Conservation (phyloP, 164 flowering plant genomes). For the Pachysandra terminalis region DNA sequence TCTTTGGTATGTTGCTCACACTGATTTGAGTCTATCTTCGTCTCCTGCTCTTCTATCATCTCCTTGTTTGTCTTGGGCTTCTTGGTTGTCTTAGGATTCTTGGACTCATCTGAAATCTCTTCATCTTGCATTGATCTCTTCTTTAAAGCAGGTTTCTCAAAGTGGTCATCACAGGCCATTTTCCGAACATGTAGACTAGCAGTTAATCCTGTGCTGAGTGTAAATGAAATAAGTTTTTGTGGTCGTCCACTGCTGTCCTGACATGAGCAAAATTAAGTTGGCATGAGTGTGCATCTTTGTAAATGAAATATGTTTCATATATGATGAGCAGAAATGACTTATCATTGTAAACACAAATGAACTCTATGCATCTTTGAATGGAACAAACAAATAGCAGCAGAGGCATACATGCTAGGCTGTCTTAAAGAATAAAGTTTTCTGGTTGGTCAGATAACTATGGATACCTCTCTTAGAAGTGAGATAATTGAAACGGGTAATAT, state of each 20-base stretch:
- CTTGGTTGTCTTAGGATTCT: conserved; percentile 31
- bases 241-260: conserved; percentile 43
- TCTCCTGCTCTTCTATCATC: conserved; percentile 36
- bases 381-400: not conserved
- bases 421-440: too few relatives aligned
- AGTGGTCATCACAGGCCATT: conserved; percentile 18
- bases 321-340: too few relatives aligned
- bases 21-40: conserved; percentile 26
- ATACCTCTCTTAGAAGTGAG: too few relatives aligned
- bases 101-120: conserved; percentile 15
- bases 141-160: conserved; percentile 9
- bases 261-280: conserved; percentile 1
- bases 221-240: conserved; percentile 36
- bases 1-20: conserved; percentile 44
- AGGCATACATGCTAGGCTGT: not conserved
- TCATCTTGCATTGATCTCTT: conserved; percentile 37
- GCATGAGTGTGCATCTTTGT: too few relatives aligned
- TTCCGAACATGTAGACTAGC: conserved; percentile 36
- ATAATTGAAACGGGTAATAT: not conserved
- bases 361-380: not conserved
- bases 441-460: too few relatives aligned
- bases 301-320: too few relatives aligned
- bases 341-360: too few relatives aligned
- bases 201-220: conserved; percentile 23
- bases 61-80: conserved; percentile 19